phyloP scores from a whole-genome alignment of 2,329 filamentous ascomycete genomes.

The Alternaria gaisen region DNA sequence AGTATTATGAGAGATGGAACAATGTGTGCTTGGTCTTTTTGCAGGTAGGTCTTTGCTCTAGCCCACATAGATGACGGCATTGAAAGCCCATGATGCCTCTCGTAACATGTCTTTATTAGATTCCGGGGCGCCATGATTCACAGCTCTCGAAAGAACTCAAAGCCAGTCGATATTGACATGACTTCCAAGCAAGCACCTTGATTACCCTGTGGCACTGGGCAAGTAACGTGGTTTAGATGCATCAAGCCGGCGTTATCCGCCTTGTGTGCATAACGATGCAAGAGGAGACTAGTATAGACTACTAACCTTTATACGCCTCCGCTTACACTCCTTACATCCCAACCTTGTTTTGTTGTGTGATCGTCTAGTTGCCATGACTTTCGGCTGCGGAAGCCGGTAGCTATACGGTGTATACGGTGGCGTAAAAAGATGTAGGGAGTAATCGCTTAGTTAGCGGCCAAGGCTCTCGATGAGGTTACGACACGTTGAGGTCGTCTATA shows the following conservation, averaged over 20 bases:
- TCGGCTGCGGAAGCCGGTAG: conserved; percentile 2
- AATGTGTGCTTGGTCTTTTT: background rate
- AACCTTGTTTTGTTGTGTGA: conserved; percentile 49
- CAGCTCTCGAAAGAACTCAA: background rate
- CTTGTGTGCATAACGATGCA: background rate
- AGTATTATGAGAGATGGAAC: conserved; percentile 15
- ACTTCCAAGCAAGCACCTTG: background rate
- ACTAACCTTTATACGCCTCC: conserved; percentile 47
- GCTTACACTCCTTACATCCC: conserved; percentile 48
- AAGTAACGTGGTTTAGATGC: background rate
- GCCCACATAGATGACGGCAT: background rate
- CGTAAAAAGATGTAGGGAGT: background rate
- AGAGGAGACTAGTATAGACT: background rate
- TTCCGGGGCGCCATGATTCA: background rate
- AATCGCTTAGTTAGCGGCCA: background rate
- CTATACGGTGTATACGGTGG: conserved; percentile 16
- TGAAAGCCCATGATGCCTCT: background rate
- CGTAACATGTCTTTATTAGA: background rate
- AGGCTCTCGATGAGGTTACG: background rate
- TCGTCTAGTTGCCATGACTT: conserved; percentile 40
- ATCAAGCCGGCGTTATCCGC: background rate
- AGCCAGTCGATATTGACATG: background rate
- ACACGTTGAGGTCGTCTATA: conserved; percentile 11
- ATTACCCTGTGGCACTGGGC: background rate
- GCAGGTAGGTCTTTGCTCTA: background rate